Percentiles rank a stretch among this genome's conserved stretches.
Conservation (phyloP, 2,329 filamentous ascomycete species). For the Sclerotinia minor region DNA sequence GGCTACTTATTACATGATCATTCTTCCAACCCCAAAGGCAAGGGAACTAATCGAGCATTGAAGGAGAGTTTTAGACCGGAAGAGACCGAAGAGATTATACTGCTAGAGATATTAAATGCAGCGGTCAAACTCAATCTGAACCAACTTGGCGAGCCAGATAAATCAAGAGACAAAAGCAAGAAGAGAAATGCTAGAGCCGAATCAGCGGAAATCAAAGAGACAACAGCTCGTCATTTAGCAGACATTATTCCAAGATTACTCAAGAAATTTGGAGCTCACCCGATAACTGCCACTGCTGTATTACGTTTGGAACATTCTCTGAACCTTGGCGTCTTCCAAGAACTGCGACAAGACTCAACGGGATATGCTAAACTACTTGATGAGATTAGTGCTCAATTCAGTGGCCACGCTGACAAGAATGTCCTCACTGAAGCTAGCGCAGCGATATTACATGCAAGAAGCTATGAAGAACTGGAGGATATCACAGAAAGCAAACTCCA, state of each 20-base stretch:
- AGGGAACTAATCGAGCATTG: conserved; percentile 62
- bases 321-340: conserved; percentile 83
- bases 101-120: conserved; percentile 84
- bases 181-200: conserved; percentile 58
- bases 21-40: conserved; percentile 61
- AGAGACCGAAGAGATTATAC: conserved; percentile 70
- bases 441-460: conserved; percentile 80
- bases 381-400: conserved; percentile 91
- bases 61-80: conserved; percentile 37
- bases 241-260: conserved; percentile 79
- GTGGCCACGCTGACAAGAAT: conserved; percentile 82
- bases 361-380: conserved; percentile 80
- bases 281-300: conserved; percentile 81
- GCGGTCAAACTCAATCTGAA: conserved; percentile 74
- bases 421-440: conserved; percentile 82
- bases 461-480: conserved; percentile 86
- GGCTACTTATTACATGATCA: conserved; percentile 94
- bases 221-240: conserved; percentile 75
- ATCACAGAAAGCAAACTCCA: conserved; percentile 77
- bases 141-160: conserved; percentile 65
- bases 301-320: conserved; percentile 83
- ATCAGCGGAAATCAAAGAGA: conserved; percentile 69
- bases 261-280: conserved; percentile 89
- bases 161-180: conserved; percentile 54
- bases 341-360: conserved; percentile 81